phyloP scores from a whole-genome alignment of 1,284 basidiomycete species.

The Trichosporon inkin region DNA sequence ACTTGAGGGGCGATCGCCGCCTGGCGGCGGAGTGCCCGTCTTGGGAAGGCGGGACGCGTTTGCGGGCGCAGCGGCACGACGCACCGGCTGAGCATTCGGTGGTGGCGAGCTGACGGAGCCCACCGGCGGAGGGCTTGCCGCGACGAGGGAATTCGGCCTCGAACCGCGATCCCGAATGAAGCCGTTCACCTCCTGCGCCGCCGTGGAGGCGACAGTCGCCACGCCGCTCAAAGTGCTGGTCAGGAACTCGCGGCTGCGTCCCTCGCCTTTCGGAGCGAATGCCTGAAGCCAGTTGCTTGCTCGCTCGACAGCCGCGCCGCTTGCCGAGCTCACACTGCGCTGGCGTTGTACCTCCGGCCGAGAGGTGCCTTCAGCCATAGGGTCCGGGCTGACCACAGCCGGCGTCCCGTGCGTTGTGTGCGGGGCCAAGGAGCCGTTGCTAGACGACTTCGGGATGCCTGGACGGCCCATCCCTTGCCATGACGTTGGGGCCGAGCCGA shows the following conservation, averaged over 20 bases:
- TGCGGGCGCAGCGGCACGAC: constrained; percentile 13
- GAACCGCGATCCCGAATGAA: constrained; percentile 13
- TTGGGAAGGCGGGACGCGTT: constrained; percentile 9
- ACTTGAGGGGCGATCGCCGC: neutral
- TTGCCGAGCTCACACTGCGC: constrained; percentile 13
- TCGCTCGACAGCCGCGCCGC: constrained; percentile 24
- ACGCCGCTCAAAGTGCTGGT: constrained; percentile 40
- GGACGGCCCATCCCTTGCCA: neutral
- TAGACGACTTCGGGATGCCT: neutral
- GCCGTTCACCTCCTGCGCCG: constrained; percentile 24
- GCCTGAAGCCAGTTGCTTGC: constrained; percentile 43
- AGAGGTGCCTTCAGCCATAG: neutral
- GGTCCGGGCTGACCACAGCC: neutral
- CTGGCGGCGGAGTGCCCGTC: neutral
- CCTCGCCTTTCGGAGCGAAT: constrained; percentile 46
- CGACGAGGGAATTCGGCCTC: constrained; percentile 15
- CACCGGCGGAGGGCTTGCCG: constrained; percentile 13
- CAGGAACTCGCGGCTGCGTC: constrained; percentile 41
- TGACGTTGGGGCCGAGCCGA: neutral
- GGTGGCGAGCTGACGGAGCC: neutral
- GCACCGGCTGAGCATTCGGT: neutral
- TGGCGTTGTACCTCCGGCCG: constrained; percentile 10
- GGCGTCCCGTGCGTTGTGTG: neutral
- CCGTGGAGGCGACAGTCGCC: constrained; percentile 37
- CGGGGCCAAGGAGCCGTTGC: neutral